phyloP scores from a whole-genome alignment of 2,329 filamentous ascomycete genomes.

The Colletotrichum navitas region DNA sequence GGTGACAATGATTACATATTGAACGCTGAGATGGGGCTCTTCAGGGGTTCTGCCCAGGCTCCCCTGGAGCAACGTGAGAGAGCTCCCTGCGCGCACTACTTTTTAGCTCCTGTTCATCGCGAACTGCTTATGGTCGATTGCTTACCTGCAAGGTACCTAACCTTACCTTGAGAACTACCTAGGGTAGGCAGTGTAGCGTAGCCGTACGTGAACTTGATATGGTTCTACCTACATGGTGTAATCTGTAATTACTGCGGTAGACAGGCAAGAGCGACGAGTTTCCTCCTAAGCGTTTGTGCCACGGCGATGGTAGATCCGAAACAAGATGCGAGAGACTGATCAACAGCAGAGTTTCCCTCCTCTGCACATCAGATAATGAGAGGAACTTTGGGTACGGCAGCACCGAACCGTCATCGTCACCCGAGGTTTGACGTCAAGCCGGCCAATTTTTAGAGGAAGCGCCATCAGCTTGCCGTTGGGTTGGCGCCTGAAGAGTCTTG shows the following conservation, averaged over 20 bases:
- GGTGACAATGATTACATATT: constrained; percentile 15
- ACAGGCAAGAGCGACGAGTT: not conserved
- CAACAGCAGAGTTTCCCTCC: constrained; percentile 17
- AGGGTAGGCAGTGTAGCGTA: not conserved
- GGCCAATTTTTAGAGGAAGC: not conserved
- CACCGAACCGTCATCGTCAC: constrained; percentile 1
- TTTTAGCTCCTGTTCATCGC: constrained; percentile 8
- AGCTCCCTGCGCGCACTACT: constrained; percentile 24
- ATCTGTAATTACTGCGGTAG: not conserved
- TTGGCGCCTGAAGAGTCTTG: constrained; percentile 6
- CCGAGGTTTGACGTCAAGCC: constrained; percentile 1
- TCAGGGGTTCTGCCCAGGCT: constrained; percentile 30
- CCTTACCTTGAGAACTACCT: not conserved
- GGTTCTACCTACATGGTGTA: not conserved
- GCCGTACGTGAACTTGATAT: not conserved
- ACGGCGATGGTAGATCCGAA: not conserved
- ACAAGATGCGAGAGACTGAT: constrained; percentile 25
- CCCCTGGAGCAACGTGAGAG: not conserved
- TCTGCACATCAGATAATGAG: constrained; percentile 3
- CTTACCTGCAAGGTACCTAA: not conserved
- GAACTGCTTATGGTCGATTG: not conserved
- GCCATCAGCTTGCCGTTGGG: not conserved
- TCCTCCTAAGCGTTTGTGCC: not conserved
- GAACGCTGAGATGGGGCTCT: constrained; percentile 19
- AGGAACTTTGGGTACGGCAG: not conserved